Evolutionary conservation across 495 filamentous ascomycete genomes (phyloP).

Genomic region (Aspergillus ostianus): DNA sequence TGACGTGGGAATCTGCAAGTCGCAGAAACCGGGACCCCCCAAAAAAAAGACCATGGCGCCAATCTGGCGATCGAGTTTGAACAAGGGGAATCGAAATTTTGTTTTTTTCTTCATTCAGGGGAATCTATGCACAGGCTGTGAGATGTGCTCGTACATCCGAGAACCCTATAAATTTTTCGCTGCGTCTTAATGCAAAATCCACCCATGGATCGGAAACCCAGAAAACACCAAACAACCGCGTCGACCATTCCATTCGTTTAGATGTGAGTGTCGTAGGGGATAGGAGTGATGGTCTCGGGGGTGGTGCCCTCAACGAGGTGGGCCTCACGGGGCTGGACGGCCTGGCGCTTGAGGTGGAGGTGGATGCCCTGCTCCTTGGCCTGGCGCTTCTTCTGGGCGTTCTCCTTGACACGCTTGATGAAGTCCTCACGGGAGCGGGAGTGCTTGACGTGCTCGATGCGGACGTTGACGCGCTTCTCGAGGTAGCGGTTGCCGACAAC

Average conservation of each 20-base stretch:
- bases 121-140: slow-evolving; percentile 50
- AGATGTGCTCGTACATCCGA: slow-evolving; percentile 43
- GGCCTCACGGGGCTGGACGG: slow-evolving; percentile 73
- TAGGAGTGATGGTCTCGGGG: slow-evolving; percentile 87
- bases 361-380: slow-evolving; percentile 85
- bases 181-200: slow-evolving; percentile 46
- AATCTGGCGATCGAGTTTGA: not conserved
- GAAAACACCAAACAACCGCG: slow-evolving; percentile 48
- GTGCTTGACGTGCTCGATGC: slow-evolving; percentile 92
- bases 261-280: slow-evolving; percentile 97
- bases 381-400: slow-evolving; percentile 85
- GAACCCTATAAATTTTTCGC: slow-evolving; percentile 34
- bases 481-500: slow-evolving; percentile 96
- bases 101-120: slow-evolving; percentile 52
- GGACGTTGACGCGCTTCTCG: slow-evolving; percentile 99
- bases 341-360: slow-evolving; percentile 88
- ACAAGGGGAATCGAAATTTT: slow-evolving; percentile 42
- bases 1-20: no score
- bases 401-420: slow-evolving; percentile 92
- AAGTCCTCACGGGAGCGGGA: slow-evolving; percentile 95
- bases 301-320: slow-evolving; percentile 75
- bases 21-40: not conserved
- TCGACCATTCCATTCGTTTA: slow-evolving; percentile 57
- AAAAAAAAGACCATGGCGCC: not conserved
- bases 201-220: slow-evolving; percentile 41